phyloP scores from a whole-genome alignment of 202 grass and related monocot genomes.

The Digitaria exilis region DNA sequence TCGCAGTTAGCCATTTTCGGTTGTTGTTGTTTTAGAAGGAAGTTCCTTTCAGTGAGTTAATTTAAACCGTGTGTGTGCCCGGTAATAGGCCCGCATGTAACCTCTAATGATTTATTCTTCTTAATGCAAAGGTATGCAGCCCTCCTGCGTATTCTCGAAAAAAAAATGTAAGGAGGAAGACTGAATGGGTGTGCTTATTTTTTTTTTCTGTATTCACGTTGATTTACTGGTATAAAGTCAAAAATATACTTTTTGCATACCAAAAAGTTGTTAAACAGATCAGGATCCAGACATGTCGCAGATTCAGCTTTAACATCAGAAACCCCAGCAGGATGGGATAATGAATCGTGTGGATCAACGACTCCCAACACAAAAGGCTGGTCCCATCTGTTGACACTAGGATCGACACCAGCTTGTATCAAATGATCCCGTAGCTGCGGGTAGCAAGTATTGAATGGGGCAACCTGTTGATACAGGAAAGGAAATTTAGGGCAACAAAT shows the following conservation, averaged over 20 bases:
- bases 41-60: too few species aligned
- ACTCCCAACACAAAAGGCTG: slow-evolving; percentile 86
- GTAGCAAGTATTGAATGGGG: slow-evolving; percentile 97
- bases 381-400: slow-evolving; percentile 85
- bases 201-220: neutral
- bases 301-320: slow-evolving; percentile 95
- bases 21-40: too few species aligned
- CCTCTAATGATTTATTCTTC: too few species aligned
- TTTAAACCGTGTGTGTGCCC: too few species aligned
- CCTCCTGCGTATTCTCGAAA: too few species aligned
- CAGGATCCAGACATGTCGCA: slow-evolving; percentile 76
- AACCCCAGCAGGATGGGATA: slow-evolving; percentile 89
- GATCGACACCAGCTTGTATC: slow-evolving; percentile 77
- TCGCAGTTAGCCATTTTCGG: too few species aligned
- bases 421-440: slow-evolving; percentile 77
- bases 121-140: too few species aligned
- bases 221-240: neutral
- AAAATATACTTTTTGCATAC: slow-evolving; percentile 49
- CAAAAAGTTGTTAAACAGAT: slow-evolving; percentile 91
- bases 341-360: slow-evolving; percentile 88
- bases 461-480: slow-evolving; percentile 67
- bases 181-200: neutral
- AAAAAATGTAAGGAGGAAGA: too few species aligned
- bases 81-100: too few species aligned
- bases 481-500: neutral